These are phyloP conservation scores for Flaveria robusta DNA, from an alignment of 129 eudicot genomes.

Conservation along the genomic window DNA sequence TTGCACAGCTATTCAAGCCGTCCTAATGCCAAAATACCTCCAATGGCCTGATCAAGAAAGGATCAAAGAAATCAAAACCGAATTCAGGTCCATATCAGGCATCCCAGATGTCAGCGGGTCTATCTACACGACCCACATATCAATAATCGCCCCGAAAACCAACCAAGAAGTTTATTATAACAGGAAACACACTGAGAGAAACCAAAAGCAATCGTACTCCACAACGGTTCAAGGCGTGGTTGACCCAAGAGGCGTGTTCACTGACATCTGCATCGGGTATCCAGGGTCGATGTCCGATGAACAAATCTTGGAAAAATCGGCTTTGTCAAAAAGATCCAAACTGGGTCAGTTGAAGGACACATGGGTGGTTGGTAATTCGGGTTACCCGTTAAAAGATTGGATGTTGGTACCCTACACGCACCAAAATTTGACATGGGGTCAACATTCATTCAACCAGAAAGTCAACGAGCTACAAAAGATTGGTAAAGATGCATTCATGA, in stretches of 20 bases:
- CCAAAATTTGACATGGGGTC: conserved; percentile 65
- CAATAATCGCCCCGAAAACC: conserved; percentile 71
- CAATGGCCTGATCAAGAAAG: conserved; percentile 65
- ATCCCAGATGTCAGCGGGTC: conserved; percentile 60
- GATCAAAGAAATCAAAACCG: conserved; percentile 34
- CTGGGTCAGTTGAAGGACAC: conserved; percentile 49
- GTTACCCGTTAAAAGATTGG: conserved; percentile 64
- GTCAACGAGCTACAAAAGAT: conserved; percentile 42
- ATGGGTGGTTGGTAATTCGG: conserved; percentile 59
- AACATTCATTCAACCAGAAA: conserved; percentile 58
- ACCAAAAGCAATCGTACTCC: conserved; percentile 70
- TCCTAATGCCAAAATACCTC: conserved; percentile 65
- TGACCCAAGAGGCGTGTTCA: conserved; percentile 58
- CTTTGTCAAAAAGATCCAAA: conserved; percentile 49
- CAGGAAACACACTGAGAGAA: conserved; percentile 67
- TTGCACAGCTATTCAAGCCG: conserved; percentile 53
- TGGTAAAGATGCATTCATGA: conserved; percentile 60
- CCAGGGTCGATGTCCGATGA: conserved; percentile 79
- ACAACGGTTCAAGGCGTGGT: conserved; percentile 76
- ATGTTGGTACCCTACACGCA: conserved; percentile 64
- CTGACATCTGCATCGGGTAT: conserved; percentile 69
- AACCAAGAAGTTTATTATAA: conserved; percentile 59
- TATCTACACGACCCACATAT: conserved; percentile 33
- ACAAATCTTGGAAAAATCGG: conserved; percentile 62
- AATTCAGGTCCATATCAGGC: conserved; percentile 49